Conservation (phyloP, 345 rosid species). For the Raphanus sativus region DNA sequence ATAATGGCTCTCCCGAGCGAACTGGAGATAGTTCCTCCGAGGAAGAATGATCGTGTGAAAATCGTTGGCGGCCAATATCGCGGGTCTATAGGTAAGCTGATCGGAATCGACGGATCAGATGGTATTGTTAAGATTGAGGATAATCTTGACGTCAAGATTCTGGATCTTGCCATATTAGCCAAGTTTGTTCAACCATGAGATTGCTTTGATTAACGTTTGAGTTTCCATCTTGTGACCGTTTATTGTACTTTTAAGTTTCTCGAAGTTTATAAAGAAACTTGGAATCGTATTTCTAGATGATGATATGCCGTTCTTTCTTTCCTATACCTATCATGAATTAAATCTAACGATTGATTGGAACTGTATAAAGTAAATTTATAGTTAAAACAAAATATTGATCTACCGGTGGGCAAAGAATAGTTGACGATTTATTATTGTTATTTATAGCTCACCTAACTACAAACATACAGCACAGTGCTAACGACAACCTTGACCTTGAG, state of each 20-base stretch:
- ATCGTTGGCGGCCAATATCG: conserved; percentile 81
- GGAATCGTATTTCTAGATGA: background rate
- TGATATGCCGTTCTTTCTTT: background rate
- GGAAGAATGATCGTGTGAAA: conserved; percentile 80
- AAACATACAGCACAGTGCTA: background rate
- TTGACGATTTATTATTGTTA: background rate
- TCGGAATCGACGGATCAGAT: conserved; percentile 89
- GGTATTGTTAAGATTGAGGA: conserved; percentile 87
- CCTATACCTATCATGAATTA: background rate
- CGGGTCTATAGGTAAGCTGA: conserved; percentile 81
- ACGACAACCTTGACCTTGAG: background rate
- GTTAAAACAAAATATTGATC: background rate
- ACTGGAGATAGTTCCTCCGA: conserved; percentile 67
- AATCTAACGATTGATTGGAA: background rate
- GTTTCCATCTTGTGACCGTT: conserved; percentile 6
- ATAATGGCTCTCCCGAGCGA: conserved; percentile 51
- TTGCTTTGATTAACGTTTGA: background rate
- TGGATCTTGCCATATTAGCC: conserved; percentile 72
- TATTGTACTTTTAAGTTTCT: conserved; percentile 7
- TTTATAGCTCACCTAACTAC: background rate
- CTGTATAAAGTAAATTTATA: background rate
- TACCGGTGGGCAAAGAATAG: background rate
- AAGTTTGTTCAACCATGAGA: conserved; percentile 47
- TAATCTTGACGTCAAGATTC: conserved; percentile 86
- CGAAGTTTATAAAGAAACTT: conserved; percentile 12